These are phyloP conservation scores for Lactarius evosmus DNA, from an alignment of 768 basidiomycete genomes.

Conservation along the genomic window DNA sequence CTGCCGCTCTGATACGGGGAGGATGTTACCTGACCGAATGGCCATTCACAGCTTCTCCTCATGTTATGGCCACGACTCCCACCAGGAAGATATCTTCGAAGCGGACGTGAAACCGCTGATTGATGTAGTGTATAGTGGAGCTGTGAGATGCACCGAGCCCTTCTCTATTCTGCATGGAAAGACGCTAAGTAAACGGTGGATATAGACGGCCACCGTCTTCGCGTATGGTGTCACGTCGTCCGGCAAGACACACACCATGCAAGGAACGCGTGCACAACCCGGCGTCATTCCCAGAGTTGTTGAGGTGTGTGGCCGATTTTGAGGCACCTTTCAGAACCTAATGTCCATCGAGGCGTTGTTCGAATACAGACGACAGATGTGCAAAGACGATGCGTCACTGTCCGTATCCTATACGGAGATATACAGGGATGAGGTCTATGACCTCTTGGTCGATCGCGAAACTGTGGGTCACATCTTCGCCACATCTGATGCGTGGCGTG, in stretches of 20 bases:
- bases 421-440: conserved; percentile 89
- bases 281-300: conserved; percentile 85
- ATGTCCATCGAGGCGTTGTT: conserved; percentile 18
- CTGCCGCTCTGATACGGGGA: conserved; percentile 5
- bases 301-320: conserved; percentile 43
- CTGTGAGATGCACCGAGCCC: conserved; percentile 45
- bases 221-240: conserved; percentile 90
- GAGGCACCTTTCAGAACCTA: background rate
- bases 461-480: conserved; percentile 43
- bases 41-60: conserved; percentile 54
- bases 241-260: conserved; percentile 93
- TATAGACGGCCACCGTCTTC: conserved; percentile 80
- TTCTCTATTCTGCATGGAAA: background rate
- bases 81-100: conserved; percentile 74
- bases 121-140: conserved; percentile 72
- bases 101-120: conserved; percentile 75
- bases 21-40: background rate
- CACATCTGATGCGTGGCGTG: background rate
- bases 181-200: background rate
- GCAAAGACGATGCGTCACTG: conserved; percentile 43
- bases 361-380: conserved; percentile 23
- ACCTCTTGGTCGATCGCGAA: conserved; percentile 72
- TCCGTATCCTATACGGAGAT: conserved; percentile 83
- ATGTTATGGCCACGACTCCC: conserved; percentile 67
- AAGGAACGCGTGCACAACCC: conserved; percentile 67